phyloP scores from a whole-genome alignment of 148 eudicot genomes.

The Simmondsia chinensis region DNA sequence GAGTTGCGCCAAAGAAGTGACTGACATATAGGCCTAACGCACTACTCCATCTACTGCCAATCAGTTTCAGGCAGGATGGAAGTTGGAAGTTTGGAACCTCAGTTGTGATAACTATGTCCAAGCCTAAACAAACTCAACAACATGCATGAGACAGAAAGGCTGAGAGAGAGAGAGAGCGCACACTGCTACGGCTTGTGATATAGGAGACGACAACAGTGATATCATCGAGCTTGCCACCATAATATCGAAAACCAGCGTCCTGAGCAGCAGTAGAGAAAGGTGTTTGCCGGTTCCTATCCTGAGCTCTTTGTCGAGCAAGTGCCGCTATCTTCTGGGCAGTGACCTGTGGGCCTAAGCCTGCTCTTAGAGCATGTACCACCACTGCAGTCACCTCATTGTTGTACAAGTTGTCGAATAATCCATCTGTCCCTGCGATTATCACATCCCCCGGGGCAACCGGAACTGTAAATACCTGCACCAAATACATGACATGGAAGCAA shows the following conservation, averaged over 20 bases:
- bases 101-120: too few relatives aligned
- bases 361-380: conserved; percentile 55
- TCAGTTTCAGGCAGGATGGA: too few relatives aligned
- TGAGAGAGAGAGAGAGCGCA: conserved; percentile 15
- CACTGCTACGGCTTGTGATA: conserved; percentile 28
- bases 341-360: conserved; percentile 49
- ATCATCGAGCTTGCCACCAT: conserved; percentile 74
- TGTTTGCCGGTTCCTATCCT: conserved; percentile 46
- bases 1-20: too few relatives aligned
- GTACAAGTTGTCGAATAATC: conserved; percentile 64
- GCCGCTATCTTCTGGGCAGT: conserved; percentile 70
- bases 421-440: conserved; percentile 66
- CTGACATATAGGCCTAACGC: too few relatives aligned
- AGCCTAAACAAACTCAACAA: neutral
- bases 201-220: conserved; percentile 66
- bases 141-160: neutral
- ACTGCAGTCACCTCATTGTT: conserved; percentile 53
- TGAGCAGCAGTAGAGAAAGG: conserved; percentile 73
- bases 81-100: too few relatives aligned
- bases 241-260: conserved; percentile 58
- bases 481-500: conserved; percentile 1
- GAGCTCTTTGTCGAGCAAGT: conserved; percentile 61
- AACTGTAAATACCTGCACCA: conserved; percentile 48
- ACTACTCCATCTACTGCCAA: too few relatives aligned
- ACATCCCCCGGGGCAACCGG: conserved; percentile 70